phyloP scores from a whole-genome alignment of 257 asterid species.

The Mitragyna speciosa region DNA sequence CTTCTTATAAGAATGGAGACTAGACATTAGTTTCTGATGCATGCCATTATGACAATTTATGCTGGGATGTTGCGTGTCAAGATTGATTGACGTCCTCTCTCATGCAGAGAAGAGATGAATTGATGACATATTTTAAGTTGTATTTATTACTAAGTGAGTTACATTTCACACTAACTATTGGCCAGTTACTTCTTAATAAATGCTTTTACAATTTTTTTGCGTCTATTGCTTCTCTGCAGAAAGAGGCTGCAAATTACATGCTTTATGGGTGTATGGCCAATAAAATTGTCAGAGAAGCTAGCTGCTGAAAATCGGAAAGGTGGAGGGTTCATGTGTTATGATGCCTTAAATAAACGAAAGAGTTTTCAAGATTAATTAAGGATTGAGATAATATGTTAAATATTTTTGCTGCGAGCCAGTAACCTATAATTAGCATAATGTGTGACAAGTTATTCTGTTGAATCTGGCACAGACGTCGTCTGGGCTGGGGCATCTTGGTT shows the following conservation, averaged over 20 bases:
- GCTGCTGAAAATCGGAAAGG: neutral
- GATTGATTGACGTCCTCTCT: neutral
- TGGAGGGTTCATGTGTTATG: neutral
- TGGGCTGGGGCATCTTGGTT: too few species aligned
- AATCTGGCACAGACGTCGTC: too few species aligned
- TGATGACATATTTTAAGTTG: neutral
- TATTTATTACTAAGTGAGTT: constrained; percentile 3
- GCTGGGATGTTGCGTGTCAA: neutral
- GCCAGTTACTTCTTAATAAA: constrained; percentile 21
- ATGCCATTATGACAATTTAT: constrained; percentile 3
- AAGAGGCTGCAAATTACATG: neutral
- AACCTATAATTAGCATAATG: too few species aligned
- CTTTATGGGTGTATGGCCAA: neutral
- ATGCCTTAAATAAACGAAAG: neutral
- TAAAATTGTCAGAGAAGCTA: constrained; percentile 1
- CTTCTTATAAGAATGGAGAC: neutral
- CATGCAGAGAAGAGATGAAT: neutral
- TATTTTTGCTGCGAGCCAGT: too few species aligned
- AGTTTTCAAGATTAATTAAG: neutral
- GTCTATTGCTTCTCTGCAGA: neutral
- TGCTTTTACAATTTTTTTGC: neutral
- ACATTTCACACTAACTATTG: neutral
- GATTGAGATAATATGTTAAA: too few species aligned
- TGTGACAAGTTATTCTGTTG: too few species aligned
- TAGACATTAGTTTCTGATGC: neutral